Evolutionary conservation across 2,329 filamentous ascomycete species (phyloP).

Genomic region (Lasiodiplodia theobromae): DNA sequence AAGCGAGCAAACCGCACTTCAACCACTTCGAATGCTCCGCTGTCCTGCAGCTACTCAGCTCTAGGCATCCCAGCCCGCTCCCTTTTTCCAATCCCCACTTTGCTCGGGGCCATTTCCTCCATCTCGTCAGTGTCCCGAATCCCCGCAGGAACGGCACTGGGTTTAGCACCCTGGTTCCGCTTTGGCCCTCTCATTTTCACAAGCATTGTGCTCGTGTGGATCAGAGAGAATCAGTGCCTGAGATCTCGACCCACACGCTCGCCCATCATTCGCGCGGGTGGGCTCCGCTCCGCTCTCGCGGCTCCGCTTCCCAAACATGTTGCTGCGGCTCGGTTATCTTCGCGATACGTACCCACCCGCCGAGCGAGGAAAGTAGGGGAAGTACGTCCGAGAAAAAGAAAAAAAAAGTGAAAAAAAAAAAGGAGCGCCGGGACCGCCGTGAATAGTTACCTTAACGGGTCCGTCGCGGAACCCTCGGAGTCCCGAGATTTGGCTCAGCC

Average conservation of each 20-base stretch:
- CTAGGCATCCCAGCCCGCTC: neutral
- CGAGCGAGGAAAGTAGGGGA: neutral
- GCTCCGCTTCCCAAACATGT: neutral
- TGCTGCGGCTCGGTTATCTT: neutral
- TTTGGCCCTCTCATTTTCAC: neutral
- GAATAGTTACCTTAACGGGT: no score
- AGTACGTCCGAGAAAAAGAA: no score
- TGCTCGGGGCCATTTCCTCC: neutral
- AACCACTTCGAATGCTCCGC: neutral
- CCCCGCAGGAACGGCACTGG: neutral
- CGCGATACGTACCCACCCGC: neutral
- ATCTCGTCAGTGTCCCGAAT: neutral
- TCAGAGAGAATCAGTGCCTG: neutral
- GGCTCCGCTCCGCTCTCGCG: neutral
- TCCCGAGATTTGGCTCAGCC: no score
- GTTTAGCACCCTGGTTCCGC: neutral
- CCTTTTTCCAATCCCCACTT: neutral
- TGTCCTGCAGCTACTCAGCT: neutral
- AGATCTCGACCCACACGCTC: neutral
- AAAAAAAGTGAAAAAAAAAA: neutral
- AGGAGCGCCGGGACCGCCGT: no score
- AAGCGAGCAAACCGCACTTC: neutral
- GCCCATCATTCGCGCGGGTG: neutral
- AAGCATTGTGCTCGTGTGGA: neutral
- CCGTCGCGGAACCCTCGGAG: no score